phyloP scores from a whole-genome alignment of 306 rosid species.

The Fragaria iinumae region DNA sequence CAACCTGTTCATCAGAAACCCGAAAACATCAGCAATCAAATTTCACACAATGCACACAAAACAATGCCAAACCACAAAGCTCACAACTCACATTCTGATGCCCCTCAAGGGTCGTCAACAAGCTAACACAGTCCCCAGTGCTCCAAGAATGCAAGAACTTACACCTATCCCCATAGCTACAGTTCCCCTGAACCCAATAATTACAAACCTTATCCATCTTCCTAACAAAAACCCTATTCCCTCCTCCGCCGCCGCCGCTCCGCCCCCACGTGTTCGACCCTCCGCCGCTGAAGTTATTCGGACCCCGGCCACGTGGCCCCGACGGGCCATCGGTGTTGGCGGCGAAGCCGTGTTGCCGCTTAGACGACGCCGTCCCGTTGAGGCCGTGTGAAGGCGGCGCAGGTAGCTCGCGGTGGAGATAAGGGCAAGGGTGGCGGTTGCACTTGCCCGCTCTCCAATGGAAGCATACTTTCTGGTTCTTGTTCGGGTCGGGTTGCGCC shows the following conservation, averaged over 20 bases:
- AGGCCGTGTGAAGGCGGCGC: conserved; percentile 19
- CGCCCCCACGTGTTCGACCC: conserved; percentile 57
- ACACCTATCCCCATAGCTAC: conserved; percentile 74
- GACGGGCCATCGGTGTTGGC: conserved; percentile 45
- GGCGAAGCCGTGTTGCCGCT: conserved; percentile 52
- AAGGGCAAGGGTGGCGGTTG: conserved; percentile 71
- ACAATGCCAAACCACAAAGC: neutral
- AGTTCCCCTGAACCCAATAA: conserved; percentile 77
- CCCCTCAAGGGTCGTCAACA: conserved; percentile 84
- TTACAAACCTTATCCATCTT: conserved; percentile 69
- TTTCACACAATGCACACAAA: neutral
- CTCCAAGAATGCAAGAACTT: conserved; percentile 84
- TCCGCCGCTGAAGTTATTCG: conserved; percentile 38
- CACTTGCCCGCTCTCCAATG: conserved; percentile 98
- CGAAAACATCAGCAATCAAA: conserved; percentile 13
- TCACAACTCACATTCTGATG: conserved; percentile 59
- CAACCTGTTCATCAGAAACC: conserved; percentile 52
- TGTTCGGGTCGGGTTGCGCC: conserved; percentile 37
- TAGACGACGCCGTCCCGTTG: conserved; percentile 58
- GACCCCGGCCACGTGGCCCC: conserved; percentile 46
- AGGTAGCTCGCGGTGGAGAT: conserved; percentile 64
- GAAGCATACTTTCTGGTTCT: conserved; percentile 71
- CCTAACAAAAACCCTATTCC: conserved; percentile 45
- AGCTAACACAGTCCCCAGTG: conserved; percentile 73
- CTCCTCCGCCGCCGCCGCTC: conserved; percentile 36